Percentiles rank a stretch among this genome's conserved stretches.
These are phyloP conservation scores for Raffaelea ambrosiae DNA, from an alignment of 2,329 filamentous ascomycete genomes.

Conservation along the genomic window DNA sequence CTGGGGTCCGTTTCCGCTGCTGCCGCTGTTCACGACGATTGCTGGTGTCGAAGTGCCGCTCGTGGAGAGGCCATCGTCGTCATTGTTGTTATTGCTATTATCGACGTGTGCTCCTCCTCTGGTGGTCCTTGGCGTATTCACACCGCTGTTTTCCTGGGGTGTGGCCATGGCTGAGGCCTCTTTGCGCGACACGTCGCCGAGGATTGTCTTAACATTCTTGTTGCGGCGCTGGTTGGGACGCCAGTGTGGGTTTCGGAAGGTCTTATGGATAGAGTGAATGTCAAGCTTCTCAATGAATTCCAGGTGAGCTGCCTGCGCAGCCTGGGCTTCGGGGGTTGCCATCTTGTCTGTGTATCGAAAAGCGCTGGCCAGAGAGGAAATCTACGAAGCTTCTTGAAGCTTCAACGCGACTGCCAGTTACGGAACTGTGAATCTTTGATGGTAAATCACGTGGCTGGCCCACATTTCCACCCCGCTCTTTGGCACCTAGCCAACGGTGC, in stretches of 20 bases:
- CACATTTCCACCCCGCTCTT: background rate
- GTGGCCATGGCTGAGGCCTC: slow-evolving; percentile 84
- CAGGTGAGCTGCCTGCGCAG: slow-evolving; percentile 75
- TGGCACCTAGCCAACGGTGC: slow-evolving; percentile 9
- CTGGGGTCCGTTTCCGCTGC: slow-evolving; percentile 24
- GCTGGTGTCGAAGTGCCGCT: slow-evolving; percentile 50
- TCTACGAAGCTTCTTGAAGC: too few species aligned
- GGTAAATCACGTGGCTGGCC: background rate
- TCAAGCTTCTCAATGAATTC: slow-evolving; percentile 85
- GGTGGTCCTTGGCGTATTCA: slow-evolving; percentile 53
- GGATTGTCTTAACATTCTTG: slow-evolving; percentile 96
- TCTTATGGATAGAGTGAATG: slow-evolving; percentile 76
- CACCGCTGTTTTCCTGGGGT: slow-evolving; percentile 64
- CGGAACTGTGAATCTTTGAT: too few species aligned
- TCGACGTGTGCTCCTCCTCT: slow-evolving; percentile 25
- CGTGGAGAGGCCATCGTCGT: slow-evolving; percentile 45
- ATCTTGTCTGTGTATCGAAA: slow-evolving; percentile 12
- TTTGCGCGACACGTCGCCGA: slow-evolving; percentile 78
- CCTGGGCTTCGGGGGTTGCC: slow-evolving; percentile 54
- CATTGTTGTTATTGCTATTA: background rate
- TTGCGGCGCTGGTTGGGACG: slow-evolving; percentile 90
- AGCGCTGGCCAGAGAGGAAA: too few species aligned
- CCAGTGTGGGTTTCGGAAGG: slow-evolving; percentile 86
- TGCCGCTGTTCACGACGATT: slow-evolving; percentile 45
- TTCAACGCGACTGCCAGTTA: too few species aligned